Evolutionary conservation across 306 rosid genomes (phyloP).

Genomic region (Carpinus viminea): DNA sequence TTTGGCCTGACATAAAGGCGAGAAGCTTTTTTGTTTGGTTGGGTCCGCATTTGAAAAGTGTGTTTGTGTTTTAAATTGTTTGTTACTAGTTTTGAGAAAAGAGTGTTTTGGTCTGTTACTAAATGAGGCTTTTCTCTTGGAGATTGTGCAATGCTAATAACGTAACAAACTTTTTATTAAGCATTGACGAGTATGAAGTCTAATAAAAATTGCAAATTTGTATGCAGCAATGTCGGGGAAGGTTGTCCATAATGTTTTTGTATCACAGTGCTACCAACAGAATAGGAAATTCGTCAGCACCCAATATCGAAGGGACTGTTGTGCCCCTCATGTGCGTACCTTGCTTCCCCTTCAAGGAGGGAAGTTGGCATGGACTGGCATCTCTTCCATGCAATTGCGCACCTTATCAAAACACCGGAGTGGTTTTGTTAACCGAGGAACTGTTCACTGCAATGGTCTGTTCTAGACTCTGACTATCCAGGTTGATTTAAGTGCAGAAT

Average conservation of each 20-base stretch:
- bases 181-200: slow-evolving; percentile 38
- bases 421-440: slow-evolving; percentile 52
- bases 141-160: slow-evolving; percentile 15
- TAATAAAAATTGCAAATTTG: slow-evolving; percentile 59
- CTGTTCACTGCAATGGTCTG: slow-evolving; percentile 91
- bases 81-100: too few species aligned
- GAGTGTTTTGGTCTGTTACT: too few species aligned
- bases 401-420: slow-evolving; percentile 54
- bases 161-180: slow-evolving; percentile 28
- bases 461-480: slow-evolving; percentile 75
- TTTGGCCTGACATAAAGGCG: too few species aligned
- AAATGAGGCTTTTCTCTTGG: background rate
- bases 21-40: too few species aligned
- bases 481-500: slow-evolving; percentile 48
- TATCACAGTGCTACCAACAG: slow-evolving; percentile 74
- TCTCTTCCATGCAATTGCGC: slow-evolving; percentile 80
- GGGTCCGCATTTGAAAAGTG: too few species aligned
- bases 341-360: slow-evolving; percentile 71
- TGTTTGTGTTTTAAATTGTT: too few species aligned
- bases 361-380: slow-evolving; percentile 82
- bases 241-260: slow-evolving; percentile 80
- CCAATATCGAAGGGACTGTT: slow-evolving; percentile 59
- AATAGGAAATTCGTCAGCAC: slow-evolving; percentile 54
- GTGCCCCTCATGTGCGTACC: slow-evolving; percentile 62
- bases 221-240: slow-evolving; percentile 92